A percentile compares a stretch with the other conserved stretches of the same genome.
Evolutionary conservation across 768 basidiomycete genomes (phyloP).

Genomic region (Dacryopinax spathularia): DNA sequence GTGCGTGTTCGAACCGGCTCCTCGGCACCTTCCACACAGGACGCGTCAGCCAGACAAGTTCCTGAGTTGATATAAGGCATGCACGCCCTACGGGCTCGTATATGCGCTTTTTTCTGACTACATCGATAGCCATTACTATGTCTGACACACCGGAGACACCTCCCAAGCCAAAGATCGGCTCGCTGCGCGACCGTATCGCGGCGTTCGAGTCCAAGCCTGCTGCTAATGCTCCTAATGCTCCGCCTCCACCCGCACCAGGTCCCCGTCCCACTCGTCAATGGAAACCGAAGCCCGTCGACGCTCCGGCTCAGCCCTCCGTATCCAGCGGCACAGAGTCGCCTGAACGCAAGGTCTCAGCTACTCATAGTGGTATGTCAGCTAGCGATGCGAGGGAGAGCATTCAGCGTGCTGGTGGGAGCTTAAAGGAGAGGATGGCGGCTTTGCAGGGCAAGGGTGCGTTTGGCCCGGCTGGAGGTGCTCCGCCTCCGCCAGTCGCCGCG

Average conservation of each 20-base stretch:
- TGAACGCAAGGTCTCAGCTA: not conserved
- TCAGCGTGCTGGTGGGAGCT: slow-evolving; percentile 50
- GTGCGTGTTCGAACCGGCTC: too few species aligned
- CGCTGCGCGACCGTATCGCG: slow-evolving; percentile 75
- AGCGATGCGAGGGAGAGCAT: slow-evolving; percentile 83
- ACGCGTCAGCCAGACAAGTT: too few species aligned
- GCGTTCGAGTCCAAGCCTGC: slow-evolving; percentile 62
- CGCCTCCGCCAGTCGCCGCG: slow-evolving; percentile 42
- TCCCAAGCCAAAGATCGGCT: slow-evolving; percentile 41
- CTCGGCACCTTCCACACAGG: too few species aligned
- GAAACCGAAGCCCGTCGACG: slow-evolving; percentile 52
- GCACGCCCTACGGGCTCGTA: not conserved
- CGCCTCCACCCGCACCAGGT: slow-evolving; percentile 32
- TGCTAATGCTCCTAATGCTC: slow-evolving; percentile 21
- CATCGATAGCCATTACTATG: not conserved
- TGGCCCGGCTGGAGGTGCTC: slow-evolving; percentile 39
- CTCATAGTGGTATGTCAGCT: slow-evolving; percentile 48
- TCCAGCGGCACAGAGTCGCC: not conserved
- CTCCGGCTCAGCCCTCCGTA: slow-evolving; percentile 26
- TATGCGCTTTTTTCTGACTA: not conserved
- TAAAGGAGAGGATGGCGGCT: slow-evolving; percentile 93
- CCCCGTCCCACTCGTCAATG: slow-evolving; percentile 43
- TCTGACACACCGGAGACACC: not conserved
- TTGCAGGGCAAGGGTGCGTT: slow-evolving; percentile 74
- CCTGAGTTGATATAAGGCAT: too few species aligned